Conservation (phyloP, 768 basidiomycete species). For the Leccinum uliginosum region DNA sequence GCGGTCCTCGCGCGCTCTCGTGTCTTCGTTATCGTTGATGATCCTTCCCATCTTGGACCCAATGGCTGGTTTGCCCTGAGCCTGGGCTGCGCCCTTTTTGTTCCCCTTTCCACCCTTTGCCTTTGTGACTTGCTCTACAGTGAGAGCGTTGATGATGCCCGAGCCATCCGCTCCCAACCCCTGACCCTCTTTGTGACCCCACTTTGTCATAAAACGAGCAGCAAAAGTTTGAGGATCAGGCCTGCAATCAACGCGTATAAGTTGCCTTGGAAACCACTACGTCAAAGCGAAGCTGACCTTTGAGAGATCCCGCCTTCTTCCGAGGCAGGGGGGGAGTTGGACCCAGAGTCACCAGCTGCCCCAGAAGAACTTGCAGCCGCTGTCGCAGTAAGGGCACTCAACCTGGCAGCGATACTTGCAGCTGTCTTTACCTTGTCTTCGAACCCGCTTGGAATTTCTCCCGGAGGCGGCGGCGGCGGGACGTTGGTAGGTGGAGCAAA, state of each 20-base stretch:
- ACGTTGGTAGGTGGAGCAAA: conserved; percentile 61
- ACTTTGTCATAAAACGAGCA: conserved; percentile 89
- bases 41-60: conserved; percentile 82
- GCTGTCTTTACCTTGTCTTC: conserved; percentile 74
- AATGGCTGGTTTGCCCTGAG: conserved; percentile 36
- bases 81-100: conserved; percentile 34
- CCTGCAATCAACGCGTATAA: conserved; percentile 20
- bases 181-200: conserved; percentile 93
- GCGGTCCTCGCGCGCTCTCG: conserved; percentile 68
- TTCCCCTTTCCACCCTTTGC: conserved; percentile 35
- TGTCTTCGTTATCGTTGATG: conserved; percentile 86
- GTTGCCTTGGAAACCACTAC: neutral
- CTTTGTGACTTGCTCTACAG: conserved; percentile 60
- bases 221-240: conserved; percentile 75
- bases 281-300: conserved; percentile 7
- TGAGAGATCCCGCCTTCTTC: conserved; percentile 28
- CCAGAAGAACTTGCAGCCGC: conserved; percentile 20
- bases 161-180: conserved; percentile 81
- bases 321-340: conserved; percentile 22
- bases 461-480: conserved; percentile 59
- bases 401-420: conserved; percentile 75
- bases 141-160: conserved; percentile 86
- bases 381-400: conserved; percentile 50
- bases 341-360: conserved; percentile 22
- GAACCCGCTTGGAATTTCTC: conserved; percentile 39